Percentiles rank a stretch among this genome's conserved stretches.
phyloP scores from a whole-genome alignment of 257 asterid genomes.

The Solanum rostratum region DNA sequence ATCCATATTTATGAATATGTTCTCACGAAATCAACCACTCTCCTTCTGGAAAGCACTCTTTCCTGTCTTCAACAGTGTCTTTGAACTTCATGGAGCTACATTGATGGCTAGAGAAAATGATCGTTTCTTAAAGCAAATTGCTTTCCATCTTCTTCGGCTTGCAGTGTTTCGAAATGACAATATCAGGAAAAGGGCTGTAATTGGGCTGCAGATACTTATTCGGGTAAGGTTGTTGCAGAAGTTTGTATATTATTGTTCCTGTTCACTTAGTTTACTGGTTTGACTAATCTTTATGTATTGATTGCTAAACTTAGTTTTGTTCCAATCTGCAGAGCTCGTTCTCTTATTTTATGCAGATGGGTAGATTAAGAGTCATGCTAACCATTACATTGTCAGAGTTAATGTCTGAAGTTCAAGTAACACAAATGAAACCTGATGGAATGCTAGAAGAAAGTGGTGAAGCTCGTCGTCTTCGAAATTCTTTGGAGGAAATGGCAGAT shows the following conservation, averaged over 20 bases:
- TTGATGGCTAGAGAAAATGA: slow-evolving; percentile 98
- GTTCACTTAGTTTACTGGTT: neutral
- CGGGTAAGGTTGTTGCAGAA: slow-evolving; percentile 38
- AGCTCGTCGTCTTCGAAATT: slow-evolving; percentile 83
- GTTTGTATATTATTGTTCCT: slow-evolving; percentile 1
- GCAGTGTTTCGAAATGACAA: slow-evolving; percentile 87
- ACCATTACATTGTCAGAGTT: slow-evolving; percentile 92
- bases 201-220: slow-evolving; percentile 94
- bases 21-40: slow-evolving; percentile 87
- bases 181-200: slow-evolving; percentile 78
- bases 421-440: slow-evolving; percentile 92
- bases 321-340: slow-evolving; percentile 66
- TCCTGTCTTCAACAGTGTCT: slow-evolving; percentile 74
- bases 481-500: slow-evolving; percentile 80
- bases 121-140: slow-evolving; percentile 88
- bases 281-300: neutral
- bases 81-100: slow-evolving; percentile 90
- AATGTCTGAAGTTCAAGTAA: slow-evolving; percentile 99
- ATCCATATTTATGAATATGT: slow-evolving; percentile 67
- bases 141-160: slow-evolving; percentile 95
- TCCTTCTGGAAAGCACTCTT: slow-evolving; percentile 82
- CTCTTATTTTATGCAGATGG: slow-evolving; percentile 71
- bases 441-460: slow-evolving; percentile 91
- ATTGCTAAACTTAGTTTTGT: slow-evolving; percentile 7
- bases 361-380: slow-evolving; percentile 81